A percentile compares a stretch with the other conserved stretches of the same genome.
Conservation (phyloP, 2,329 filamentous ascomycete species). For the Parastagonospora avenae region DNA sequence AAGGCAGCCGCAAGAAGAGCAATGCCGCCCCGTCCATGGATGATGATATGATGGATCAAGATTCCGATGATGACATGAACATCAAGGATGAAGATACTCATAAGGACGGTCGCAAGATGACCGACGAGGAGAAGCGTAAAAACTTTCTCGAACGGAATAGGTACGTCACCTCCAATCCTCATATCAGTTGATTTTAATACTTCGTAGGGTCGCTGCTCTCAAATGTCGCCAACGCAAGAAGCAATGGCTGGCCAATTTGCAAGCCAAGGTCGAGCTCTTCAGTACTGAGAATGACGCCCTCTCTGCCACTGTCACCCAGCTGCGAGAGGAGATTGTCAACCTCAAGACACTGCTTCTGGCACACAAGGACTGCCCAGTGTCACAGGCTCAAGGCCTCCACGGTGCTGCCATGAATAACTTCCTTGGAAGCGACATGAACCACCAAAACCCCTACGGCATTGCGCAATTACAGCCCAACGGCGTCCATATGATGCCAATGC, state of each 20-base stretch:
- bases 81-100: conserved; percentile 44
- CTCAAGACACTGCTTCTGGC: conserved; percentile 90
- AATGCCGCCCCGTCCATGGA: conserved; percentile 53
- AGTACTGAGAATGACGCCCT: conserved; percentile 89
- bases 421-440: conserved; percentile 52
- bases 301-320: conserved; percentile 77
- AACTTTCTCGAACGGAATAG: conserved; percentile 97
- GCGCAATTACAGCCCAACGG: conserved; percentile 50
- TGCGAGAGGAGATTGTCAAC: conserved; percentile 92
- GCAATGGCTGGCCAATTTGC: conserved; percentile 95
- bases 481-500: conserved; percentile 50
- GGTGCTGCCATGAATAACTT: conserved; percentile 57
- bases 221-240: conserved; percentile 99
- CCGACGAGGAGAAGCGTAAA: conserved; percentile 96
- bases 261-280: conserved; percentile 92
- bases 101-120: conserved; percentile 81
- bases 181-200: conserved; percentile 24
- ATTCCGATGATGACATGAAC: conserved; percentile 45
- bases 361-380: conserved; percentile 95
- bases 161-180: conserved; percentile 58
- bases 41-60: conserved; percentile 55
- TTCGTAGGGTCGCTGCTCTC: conserved; percentile 81
- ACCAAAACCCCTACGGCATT: conserved; percentile 57
- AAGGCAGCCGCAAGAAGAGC: conserved; percentile 73
- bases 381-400: conserved; percentile 78